These are phyloP conservation scores for Nothophaeocryptopus gaeumannii DNA, from an alignment of 2,329 filamentous ascomycete genomes.

Conservation along the genomic window DNA sequence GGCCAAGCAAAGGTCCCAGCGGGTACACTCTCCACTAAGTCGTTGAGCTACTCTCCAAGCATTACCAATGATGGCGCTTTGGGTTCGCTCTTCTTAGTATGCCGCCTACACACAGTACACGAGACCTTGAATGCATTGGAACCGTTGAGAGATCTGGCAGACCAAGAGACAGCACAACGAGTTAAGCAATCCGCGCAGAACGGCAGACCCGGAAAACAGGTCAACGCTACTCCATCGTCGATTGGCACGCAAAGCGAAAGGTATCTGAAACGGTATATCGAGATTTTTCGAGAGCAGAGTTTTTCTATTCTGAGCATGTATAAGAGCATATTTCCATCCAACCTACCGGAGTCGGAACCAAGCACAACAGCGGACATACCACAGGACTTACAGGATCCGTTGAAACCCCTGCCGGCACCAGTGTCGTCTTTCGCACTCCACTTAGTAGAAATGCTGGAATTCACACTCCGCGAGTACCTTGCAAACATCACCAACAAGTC, in stretches of 20 bases:
- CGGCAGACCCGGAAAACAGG: slow-evolving; percentile 39
- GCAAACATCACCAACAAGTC: slow-evolving; percentile 77
- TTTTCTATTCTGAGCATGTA: slow-evolving; percentile 96
- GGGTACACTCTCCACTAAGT: slow-evolving; percentile 30
- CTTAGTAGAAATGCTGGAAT: slow-evolving; percentile 74
- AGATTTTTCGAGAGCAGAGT: slow-evolving; percentile 95
- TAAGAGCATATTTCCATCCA: slow-evolving; percentile 76
- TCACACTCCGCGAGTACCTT: slow-evolving; percentile 72
- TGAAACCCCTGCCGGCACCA: slow-evolving; percentile 66
- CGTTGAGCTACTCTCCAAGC: slow-evolving; percentile 27
- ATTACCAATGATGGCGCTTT: slow-evolving; percentile 60
- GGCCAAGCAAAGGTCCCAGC: slow-evolving; percentile 16
- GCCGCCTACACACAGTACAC: slow-evolving; percentile 75
- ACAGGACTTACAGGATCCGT: slow-evolving; percentile 30
- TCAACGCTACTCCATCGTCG: slow-evolving; percentile 42
- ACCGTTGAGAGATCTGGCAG: slow-evolving; percentile 81
- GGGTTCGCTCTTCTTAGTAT: slow-evolving; percentile 82
- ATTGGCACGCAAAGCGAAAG: slow-evolving; percentile 90
- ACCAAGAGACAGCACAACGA: slow-evolving; percentile 68
- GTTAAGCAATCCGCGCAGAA: slow-evolving; percentile 22
- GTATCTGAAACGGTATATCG: slow-evolving; percentile 91
- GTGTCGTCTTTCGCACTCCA: slow-evolving; percentile 81
- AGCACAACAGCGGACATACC: background rate
- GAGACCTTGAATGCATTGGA: slow-evolving; percentile 78
- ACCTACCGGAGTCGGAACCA: slow-evolving; percentile 39